Conservation (phyloP, 495 filamentous ascomycete genomes). For the Venustampulla echinocandica region DNA sequence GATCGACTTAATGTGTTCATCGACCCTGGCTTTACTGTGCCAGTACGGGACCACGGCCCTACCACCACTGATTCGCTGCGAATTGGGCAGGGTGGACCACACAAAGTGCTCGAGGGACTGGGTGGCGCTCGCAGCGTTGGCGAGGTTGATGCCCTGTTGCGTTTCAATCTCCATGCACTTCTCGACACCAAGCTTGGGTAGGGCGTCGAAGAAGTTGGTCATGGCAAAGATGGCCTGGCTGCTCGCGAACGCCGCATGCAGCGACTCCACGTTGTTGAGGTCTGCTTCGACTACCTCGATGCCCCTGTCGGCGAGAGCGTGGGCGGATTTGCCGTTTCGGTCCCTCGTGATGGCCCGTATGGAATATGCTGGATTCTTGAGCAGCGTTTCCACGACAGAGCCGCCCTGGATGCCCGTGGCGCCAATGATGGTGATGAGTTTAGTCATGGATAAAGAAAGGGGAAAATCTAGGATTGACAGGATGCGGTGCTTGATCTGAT, state of each 20-base stretch:
- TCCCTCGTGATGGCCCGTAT: not conserved
- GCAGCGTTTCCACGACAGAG: not conserved
- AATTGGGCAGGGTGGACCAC: slow-evolving; percentile 33
- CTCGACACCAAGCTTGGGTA: slow-evolving; percentile 21
- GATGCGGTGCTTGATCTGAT: no score
- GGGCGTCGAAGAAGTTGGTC: slow-evolving; percentile 41
- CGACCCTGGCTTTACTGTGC: not conserved
- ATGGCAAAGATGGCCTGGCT: slow-evolving; percentile 35
- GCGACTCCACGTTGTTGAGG: slow-evolving; percentile 33
- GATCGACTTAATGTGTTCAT: not conserved
- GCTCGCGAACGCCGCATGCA: slow-evolving; percentile 34
- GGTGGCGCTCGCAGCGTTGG: slow-evolving; percentile 28
- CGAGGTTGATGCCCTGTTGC: slow-evolving; percentile 31
- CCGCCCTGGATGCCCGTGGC: not conserved
- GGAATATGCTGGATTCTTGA: not conserved
- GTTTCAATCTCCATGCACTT: slow-evolving; percentile 33
- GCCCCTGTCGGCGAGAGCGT: not conserved
- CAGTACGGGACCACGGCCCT: not conserved
- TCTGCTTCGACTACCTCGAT: slow-evolving; percentile 30
- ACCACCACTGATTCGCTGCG: slow-evolving; percentile 2
- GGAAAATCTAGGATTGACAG: no score
- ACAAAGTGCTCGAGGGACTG: slow-evolving; percentile 33
- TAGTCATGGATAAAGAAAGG: not conserved
- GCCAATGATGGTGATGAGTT: not conserved
- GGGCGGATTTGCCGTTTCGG: not conserved